Evolutionary conservation across 1,284 basidiomycete genomes (phyloP).

Genomic region (Ustilago trichophora): DNA sequence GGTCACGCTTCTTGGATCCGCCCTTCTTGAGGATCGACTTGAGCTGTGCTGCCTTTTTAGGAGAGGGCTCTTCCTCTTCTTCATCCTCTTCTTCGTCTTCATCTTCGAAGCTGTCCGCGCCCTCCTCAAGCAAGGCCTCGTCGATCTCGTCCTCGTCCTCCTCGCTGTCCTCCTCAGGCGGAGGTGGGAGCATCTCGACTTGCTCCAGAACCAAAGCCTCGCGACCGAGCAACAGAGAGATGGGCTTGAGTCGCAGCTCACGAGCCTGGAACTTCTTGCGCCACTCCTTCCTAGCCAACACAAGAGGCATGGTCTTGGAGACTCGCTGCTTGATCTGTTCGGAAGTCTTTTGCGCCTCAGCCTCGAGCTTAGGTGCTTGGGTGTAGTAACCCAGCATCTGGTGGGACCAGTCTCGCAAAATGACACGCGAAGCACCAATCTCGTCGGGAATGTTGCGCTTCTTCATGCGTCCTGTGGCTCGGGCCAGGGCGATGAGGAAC

Average conservation of each 20-base stretch:
- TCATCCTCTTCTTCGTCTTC: constrained; percentile 41
- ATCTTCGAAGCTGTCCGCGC: constrained; percentile 29
- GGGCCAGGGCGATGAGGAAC: constrained; percentile 60
- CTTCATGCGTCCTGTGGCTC: constrained; percentile 56
- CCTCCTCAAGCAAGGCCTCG: constrained; percentile 40
- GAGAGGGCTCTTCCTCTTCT: constrained; percentile 17
- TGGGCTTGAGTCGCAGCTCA: constrained; percentile 52
- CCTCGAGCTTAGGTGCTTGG: constrained; percentile 44
- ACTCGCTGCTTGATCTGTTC: constrained; percentile 35
- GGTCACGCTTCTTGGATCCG: constrained; percentile 24
- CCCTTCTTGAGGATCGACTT: constrained; percentile 51
- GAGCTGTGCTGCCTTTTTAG: constrained; percentile 27
- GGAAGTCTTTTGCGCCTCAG: constrained; percentile 22
- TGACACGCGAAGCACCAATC: constrained; percentile 52
- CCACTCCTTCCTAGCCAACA: constrained; percentile 50
- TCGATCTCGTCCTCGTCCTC: constrained; percentile 51
- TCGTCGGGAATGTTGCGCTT: constrained; percentile 58
- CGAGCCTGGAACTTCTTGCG: constrained; percentile 47
- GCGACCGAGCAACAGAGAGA: constrained; percentile 37
- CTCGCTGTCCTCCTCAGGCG: constrained; percentile 53
- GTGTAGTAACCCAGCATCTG: constrained; percentile 60
- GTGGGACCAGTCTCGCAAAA: constrained; percentile 63
- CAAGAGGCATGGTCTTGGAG: constrained; percentile 14
- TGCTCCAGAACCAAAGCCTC: constrained; percentile 42
- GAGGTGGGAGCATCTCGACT: constrained; percentile 43